These are phyloP conservation scores for Saccharomycopsis fibuligera DNA, from an alignment of 805 yeast species.

Conservation along the genomic window DNA sequence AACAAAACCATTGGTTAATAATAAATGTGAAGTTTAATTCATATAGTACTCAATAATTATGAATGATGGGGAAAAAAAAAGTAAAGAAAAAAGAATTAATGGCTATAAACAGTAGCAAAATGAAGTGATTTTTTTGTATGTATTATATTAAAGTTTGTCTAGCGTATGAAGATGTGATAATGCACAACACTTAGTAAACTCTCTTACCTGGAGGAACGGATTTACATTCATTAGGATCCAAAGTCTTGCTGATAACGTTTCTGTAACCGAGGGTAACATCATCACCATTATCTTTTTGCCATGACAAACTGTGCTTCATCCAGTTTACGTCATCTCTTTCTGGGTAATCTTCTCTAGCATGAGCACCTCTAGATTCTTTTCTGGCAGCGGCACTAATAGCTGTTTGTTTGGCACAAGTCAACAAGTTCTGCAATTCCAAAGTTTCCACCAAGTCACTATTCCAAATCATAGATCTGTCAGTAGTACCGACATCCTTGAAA, in stretches of 20 bases:
- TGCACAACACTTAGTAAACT: conserved; percentile 54
- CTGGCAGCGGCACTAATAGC: conserved; percentile 92
- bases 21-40: too few relatives aligned
- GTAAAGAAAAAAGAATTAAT: too few relatives aligned
- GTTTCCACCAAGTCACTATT: conserved; percentile 96
- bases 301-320: conserved; percentile 96
- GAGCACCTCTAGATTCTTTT: conserved; percentile 98
- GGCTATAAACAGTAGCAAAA: too few relatives aligned
- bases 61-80: too few relatives aligned
- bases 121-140: too few relatives aligned
- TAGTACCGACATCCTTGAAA: conserved; percentile 71
- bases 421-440: conserved; percentile 89
- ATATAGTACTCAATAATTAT: too few relatives aligned
- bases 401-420: conserved; percentile 95
- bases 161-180: too few relatives aligned
- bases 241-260: conserved; percentile 71
- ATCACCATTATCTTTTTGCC: conserved; percentile 73
- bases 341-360: conserved; percentile 97
- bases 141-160: too few relatives aligned
- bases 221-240: conserved; percentile 89
- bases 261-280: conserved; percentile 76
- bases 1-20: too few relatives aligned
- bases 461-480: conserved; percentile 98
- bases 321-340: conserved; percentile 92
- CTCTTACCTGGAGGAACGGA: conserved; percentile 96